These are phyloP conservation scores for Aspergillus thermomutatus DNA, from an alignment of 2,329 filamentous ascomycete genomes.

Conservation along the genomic window DNA sequence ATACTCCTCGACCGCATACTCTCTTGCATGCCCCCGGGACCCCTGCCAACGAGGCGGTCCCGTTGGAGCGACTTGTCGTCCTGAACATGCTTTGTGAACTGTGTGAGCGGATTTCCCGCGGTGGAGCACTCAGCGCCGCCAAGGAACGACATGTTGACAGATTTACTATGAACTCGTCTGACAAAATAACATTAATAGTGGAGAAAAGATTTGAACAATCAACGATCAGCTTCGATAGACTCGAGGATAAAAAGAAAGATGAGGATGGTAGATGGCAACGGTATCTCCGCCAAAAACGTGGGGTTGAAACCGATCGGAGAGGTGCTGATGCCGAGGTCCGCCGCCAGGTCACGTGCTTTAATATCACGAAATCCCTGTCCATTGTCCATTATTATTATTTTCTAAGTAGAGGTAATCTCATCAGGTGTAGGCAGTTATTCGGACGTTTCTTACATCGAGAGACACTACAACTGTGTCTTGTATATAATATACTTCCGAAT, in stretches of 20 bases:
- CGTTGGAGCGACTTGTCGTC: slow-evolving; percentile 94
- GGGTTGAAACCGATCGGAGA: slow-evolving; percentile 21
- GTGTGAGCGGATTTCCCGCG: slow-evolving; percentile 89
- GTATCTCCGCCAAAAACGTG: slow-evolving; percentile 19
- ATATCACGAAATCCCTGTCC: neutral
- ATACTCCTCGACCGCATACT: slow-evolving; percentile 72
- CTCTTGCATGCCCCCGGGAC: slow-evolving; percentile 67
- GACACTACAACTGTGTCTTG: neutral
- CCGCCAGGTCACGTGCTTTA: slow-evolving; percentile 17
- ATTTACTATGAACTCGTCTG: neutral
- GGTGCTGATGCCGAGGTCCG: slow-evolving; percentile 19
- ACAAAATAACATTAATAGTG: neutral
- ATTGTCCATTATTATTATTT: neutral
- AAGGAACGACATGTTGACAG: slow-evolving; percentile 78
- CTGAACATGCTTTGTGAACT: slow-evolving; percentile 95
- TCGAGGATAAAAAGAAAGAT: neutral
- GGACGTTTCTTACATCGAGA: neutral
- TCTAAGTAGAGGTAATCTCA: neutral
- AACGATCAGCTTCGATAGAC: neutral
- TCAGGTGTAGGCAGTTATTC: neutral
- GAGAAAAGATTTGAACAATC: neutral
- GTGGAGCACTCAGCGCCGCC: slow-evolving; percentile 96
- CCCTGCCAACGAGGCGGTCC: slow-evolving; percentile 77
- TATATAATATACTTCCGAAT: slow-evolving; percentile 2
- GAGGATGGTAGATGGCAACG: neutral